Percentiles rank a stretch among this genome's conserved stretches.
These are phyloP conservation scores for Raffaelea arxii DNA, from an alignment of 2,329 filamentous ascomycete genomes.

Conservation along the genomic window DNA sequence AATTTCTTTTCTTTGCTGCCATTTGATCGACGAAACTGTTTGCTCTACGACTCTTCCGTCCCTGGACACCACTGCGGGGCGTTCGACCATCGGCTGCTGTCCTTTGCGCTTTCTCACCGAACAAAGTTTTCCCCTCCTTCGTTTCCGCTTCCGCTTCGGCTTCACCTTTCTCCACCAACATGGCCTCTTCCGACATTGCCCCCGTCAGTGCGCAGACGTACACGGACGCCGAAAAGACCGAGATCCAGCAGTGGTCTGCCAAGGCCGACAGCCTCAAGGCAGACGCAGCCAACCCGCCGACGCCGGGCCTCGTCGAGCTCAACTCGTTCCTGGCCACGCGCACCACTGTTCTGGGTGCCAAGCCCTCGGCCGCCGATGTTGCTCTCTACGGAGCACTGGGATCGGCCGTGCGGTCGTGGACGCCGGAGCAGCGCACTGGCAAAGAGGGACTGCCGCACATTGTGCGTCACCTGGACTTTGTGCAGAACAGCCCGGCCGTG, in stretches of 20 bases:
- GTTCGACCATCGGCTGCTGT: conserved; percentile 11
- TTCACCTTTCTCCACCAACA: not conserved
- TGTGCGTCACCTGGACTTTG: conserved; percentile 85
- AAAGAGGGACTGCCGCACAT: conserved; percentile 85
- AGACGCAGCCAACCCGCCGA: conserved; percentile 41
- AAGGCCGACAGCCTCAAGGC: conserved; percentile 62
- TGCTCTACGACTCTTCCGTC: conserved; percentile 27
- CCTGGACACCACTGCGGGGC: conserved; percentile 15
- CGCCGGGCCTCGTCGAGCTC: conserved; percentile 64
- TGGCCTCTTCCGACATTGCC: conserved; percentile 40
- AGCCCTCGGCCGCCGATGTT: conserved; percentile 81
- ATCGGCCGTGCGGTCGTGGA: conserved; percentile 70
- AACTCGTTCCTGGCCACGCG: conserved; percentile 82
- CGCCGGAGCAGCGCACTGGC: conserved; percentile 76
- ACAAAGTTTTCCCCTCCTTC: not conserved
- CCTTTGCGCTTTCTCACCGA: not conserved
- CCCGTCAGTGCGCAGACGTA: conserved; percentile 58
- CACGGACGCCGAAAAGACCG: conserved; percentile 68
- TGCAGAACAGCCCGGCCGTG: conserved; percentile 80
- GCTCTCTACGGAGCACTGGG: conserved; percentile 72
- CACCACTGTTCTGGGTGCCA: conserved; percentile 80
- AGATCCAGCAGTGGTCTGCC: conserved; percentile 83
- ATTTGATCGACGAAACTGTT: no score
- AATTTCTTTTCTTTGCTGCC: no score
- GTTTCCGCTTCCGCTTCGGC: conserved; percentile 12